phyloP scores from a whole-genome alignment of 148 eudicot species.

The Arctostaphylos glauca region DNA sequence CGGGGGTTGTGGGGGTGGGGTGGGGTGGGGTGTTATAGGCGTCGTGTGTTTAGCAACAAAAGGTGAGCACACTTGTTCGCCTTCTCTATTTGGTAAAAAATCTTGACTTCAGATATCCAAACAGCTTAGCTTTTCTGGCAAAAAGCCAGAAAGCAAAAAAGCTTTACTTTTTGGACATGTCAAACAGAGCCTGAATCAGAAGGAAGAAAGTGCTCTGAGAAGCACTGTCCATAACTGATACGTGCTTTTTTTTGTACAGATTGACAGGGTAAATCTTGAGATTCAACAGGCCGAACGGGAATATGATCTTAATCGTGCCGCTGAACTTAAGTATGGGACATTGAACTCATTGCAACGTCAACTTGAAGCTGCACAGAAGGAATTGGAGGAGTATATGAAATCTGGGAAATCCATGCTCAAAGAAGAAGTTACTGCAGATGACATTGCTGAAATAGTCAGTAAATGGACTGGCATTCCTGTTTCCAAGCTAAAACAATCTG shows the following conservation, averaged over 20 bases:
- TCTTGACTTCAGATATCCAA: neutral
- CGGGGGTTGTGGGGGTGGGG: too few species aligned
- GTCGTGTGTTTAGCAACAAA: neutral
- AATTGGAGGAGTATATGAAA: slow-evolving; percentile 71
- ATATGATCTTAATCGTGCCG: slow-evolving; percentile 93
- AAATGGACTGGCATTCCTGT: slow-evolving; percentile 98
- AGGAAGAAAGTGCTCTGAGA: neutral
- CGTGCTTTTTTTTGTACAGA: slow-evolving; percentile 41
- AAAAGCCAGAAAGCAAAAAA: neutral
- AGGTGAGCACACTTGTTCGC: too few species aligned
- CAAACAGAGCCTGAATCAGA: neutral
- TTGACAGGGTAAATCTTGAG: slow-evolving; percentile 95
- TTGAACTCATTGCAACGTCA: slow-evolving; percentile 83
- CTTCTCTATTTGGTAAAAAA: neutral
- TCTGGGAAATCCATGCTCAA: slow-evolving; percentile 96
- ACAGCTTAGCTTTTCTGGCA: neutral
- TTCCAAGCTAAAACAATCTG: slow-evolving; percentile 85
- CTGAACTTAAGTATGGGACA: slow-evolving; percentile 91
- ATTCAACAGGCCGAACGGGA: slow-evolving; percentile 94
- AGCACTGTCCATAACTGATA: neutral
- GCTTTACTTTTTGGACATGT: neutral
- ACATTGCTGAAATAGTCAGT: slow-evolving; percentile 93
- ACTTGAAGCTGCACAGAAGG: slow-evolving; percentile 74
- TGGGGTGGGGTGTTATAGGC: too few species aligned
- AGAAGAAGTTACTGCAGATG: slow-evolving; percentile 81